Evolutionary conservation across 192 early-diverging fungal genomes (phyloP).

Genomic region (Funneliformis mosseae): DNA sequence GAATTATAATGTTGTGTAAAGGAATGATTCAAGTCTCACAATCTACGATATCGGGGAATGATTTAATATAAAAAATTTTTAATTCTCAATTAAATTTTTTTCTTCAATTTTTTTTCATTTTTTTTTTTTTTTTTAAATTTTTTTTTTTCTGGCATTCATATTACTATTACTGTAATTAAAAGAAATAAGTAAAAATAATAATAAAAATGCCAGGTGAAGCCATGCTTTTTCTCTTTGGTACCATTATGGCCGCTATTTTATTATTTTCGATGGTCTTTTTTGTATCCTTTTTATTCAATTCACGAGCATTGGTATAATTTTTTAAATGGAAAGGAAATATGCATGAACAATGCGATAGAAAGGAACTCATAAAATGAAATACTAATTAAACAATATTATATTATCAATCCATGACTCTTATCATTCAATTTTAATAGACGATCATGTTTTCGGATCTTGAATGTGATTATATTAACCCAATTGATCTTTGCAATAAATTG

Average conservation of each 20-base stretch:
- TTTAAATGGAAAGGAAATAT: neutral
- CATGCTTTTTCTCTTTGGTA: constrained; percentile 87
- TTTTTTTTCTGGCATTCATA: no score
- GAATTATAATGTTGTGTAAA: no score
- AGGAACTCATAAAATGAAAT: neutral
- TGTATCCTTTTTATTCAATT: constrained; percentile 57
- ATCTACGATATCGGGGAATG: no score
- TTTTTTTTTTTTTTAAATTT: no score
- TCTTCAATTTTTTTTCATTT: no score
- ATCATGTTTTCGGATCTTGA: constrained; percentile 71
- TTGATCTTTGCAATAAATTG: constrained; percentile 95
- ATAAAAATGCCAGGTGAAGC: constrained; percentile 60
- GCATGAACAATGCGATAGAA: neutral
- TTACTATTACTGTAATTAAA: neutral
- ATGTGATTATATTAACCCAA: constrained; percentile 99
- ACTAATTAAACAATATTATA: no score
- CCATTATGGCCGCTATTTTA: constrained; percentile 88
- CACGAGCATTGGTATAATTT: neutral
- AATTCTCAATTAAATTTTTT: no score
- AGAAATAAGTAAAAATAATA: neutral
- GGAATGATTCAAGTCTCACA: no score
- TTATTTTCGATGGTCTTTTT: constrained; percentile 97
- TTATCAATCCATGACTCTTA: constrained; percentile 9
- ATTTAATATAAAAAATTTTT: no score
- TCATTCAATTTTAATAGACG: constrained; percentile 36